Conservation (phyloP, 805 yeast genomes). For the Zygosaccharomyces bisporus region DNA sequence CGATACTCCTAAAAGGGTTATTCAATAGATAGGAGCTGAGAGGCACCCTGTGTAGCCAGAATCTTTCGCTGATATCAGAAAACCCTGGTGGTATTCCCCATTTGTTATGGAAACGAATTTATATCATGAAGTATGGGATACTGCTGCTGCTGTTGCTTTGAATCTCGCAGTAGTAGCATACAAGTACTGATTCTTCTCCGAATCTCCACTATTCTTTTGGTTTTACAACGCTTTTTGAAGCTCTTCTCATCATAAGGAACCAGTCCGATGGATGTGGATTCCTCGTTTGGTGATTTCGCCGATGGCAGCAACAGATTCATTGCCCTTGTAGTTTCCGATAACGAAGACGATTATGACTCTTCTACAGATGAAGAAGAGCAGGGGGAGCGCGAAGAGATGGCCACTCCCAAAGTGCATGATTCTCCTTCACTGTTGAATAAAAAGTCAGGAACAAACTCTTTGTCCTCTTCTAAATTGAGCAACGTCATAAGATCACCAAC, state of each 20-base stretch:
- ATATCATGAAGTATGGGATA: neutral
- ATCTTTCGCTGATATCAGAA: neutral
- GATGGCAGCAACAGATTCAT: slow-evolving; percentile 28
- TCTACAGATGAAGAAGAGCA: slow-evolving; percentile 11
- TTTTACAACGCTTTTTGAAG: too few relatives aligned
- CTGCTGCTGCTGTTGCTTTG: neutral
- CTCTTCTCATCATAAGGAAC: too few relatives aligned
- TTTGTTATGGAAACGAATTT: neutral
- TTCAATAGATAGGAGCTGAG: neutral
- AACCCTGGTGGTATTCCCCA: neutral
- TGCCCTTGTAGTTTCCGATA: slow-evolving; percentile 33
- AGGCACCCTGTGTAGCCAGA: neutral
- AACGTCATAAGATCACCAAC: slow-evolving; percentile 2
- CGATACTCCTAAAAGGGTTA: neutral
- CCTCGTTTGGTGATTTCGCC: slow-evolving; percentile 27
- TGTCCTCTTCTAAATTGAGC: slow-evolving; percentile 1
- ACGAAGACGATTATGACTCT: slow-evolving; percentile 29
- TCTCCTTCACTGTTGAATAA: neutral
- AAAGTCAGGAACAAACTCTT: neutral
- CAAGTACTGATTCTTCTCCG: neutral
- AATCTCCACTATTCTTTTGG: neutral
- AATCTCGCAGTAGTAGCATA: neutral
- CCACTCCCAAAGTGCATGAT: neutral
- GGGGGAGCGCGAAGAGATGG: neutral
- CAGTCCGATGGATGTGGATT: slow-evolving; percentile 23